Percentiles rank a stretch among this genome's conserved stretches.
Conservation (phyloP, 805 yeast genomes). For the Priceomyces melissophilus region DNA sequence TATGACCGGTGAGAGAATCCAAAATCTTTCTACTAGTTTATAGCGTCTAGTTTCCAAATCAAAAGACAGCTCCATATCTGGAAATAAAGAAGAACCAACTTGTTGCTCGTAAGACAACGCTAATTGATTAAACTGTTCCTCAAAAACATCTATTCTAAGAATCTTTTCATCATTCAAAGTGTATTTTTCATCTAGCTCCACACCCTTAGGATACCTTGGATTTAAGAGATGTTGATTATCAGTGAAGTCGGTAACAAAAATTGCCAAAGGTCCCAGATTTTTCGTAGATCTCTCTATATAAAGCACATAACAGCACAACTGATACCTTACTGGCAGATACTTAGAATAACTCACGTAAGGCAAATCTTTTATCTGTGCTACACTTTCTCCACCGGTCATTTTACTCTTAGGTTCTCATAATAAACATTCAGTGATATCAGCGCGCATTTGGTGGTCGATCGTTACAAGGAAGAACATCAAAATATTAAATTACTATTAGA, state of each 20-base stretch:
- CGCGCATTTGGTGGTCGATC: no score
- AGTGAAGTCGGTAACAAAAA: constrained; percentile 20
- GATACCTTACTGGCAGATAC: no score
- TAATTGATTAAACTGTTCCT: constrained; percentile 8
- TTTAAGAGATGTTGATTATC: constrained; percentile 6
- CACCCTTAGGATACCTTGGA: constrained; percentile 5
- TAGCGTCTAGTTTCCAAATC: constrained; percentile 3
- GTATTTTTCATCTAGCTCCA: constrained; percentile 2
- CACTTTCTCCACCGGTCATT: no score
- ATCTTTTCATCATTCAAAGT: constrained; percentile 9
- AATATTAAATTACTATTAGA: no score
- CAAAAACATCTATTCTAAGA: constrained; percentile 12
- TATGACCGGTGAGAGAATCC: constrained; percentile 8
- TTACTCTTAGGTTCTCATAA: no score
- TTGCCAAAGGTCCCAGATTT: constrained; percentile 9
- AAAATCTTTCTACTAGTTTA: constrained; percentile 6
- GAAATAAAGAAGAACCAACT: constrained; percentile 2
- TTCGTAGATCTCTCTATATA: constrained; percentile 2
- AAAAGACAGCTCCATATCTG: constrained; percentile 3
- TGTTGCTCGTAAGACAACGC: constrained; percentile 3
- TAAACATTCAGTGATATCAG: no score
- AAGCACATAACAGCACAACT: constrained; percentile 6
- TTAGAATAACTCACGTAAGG: no score
- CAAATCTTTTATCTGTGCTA: no score
- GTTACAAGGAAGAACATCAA: no score